phyloP scores from a whole-genome alignment of 2,329 filamentous ascomycete genomes.

The Xylaria sp. region DNA sequence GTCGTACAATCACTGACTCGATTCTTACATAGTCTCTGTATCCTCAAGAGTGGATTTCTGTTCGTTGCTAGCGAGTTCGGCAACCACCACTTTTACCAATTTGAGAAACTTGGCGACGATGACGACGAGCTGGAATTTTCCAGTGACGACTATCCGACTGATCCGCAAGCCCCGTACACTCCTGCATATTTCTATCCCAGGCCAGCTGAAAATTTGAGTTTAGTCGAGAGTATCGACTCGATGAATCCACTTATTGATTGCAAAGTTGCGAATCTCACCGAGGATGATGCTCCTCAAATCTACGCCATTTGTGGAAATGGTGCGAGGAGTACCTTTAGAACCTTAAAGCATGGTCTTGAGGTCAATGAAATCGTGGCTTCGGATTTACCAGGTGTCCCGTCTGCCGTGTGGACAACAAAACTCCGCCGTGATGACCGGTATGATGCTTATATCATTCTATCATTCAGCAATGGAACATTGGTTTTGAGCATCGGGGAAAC shows the following conservation, averaged over 20 bases:
- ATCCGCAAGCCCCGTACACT: constrained; percentile 75
- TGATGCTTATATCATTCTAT: constrained; percentile 95
- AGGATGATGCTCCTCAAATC: constrained; percentile 95
- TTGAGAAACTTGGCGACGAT: constrained; percentile 96
- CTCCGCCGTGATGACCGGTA: constrained; percentile 82
- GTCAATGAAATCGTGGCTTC: constrained; percentile 97
- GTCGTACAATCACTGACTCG: constrained; percentile 1
- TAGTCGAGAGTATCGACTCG: constrained; percentile 85
- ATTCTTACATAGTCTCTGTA: constrained; percentile 70
- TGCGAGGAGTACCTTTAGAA: constrained; percentile 88
- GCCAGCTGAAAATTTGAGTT: constrained; percentile 79
- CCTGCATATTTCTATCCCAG: constrained; percentile 89
- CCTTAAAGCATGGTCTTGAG: constrained; percentile 89
- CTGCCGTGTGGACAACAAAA: constrained; percentile 95
- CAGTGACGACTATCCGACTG: constrained; percentile 83
- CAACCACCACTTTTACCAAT: constrained; percentile 95
- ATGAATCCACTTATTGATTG: constrained; percentile 93
- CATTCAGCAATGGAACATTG: constrained; percentile 87
- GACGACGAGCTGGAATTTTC: constrained; percentile 88
- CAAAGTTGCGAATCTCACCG: constrained; percentile 88
- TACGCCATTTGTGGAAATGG: constrained; percentile 92
- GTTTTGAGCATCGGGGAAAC: constrained; percentile 96
- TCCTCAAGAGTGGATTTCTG: constrained; percentile 94
- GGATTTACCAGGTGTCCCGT: constrained; percentile 86
- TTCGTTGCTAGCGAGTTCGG: constrained; percentile 93